Evolutionary conservation across 1,284 basidiomycete genomes (phyloP), one percentile per base, ranked within the genome.

Genomic region (Cryptococcus sp.): DNA sequence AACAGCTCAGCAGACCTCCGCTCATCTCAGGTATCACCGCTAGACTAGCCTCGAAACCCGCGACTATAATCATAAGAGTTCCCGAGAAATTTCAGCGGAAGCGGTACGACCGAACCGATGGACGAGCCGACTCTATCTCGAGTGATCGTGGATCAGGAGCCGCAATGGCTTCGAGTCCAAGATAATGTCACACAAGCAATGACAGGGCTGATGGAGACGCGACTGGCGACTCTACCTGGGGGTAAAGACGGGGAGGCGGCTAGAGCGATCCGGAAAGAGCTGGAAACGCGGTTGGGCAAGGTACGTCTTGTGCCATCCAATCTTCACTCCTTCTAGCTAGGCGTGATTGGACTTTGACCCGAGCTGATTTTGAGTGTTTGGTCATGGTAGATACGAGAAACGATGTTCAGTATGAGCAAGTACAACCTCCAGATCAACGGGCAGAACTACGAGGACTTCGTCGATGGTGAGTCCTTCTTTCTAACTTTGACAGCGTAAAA

Each of bases 391-490:
- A 69, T 74, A 25, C 63, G 60, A 39, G 71, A 72, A 23, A 62
- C 65, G 16, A 84, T 86, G 39, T 87, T 90, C 66, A 81, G 82
- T 41, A 83, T 86, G 62, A 83, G 86, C 0, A 83, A 85, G 64
- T 83, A 84, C 7, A 92, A 91, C 72, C 72, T 92, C 20, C 84
- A 88, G 40, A 84, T 91, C 35, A 91, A 92, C 68, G 90, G 90
- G 15, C 85, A 87, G 58, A 87, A 87, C 62, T 85, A 87, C 59
- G 88, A 89, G 68, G 84, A 87, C 13, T 77, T 85, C 55, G 81
- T 84, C 54, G 81, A 84, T 52, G 72, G 79, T 79, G 55, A 25
- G 25, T 25, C 59, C 70, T 61, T 17, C 47, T 23, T n/a, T 11
- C 15, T n/a, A 6, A 5, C 16, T 7, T 45, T 22, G 42, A 13